Base-by-base conservation (phyloP, 441 rosid species). In the Pelargonium cotyledonis region DNA sequence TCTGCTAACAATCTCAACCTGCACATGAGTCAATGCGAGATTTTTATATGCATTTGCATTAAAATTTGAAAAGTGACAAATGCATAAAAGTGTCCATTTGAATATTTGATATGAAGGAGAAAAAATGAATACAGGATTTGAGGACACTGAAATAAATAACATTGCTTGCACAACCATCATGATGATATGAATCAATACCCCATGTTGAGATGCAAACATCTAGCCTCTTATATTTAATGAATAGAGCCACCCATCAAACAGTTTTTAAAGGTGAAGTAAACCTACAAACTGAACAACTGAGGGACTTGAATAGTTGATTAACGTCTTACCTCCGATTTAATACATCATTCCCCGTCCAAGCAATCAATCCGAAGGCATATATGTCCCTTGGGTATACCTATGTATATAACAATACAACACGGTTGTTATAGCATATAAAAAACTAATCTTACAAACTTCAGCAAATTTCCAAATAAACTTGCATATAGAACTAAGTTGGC, bases 341-440 rank as follows among this genome's bases (percentile, higher is more conserved):
- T 51, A 89, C 92, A 55, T 91, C 97, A 81, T 91, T 88, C 53
- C 97, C 98, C 11, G 97, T 94, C 98, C 98, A 91, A 5, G 95
- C 88, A 82, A 94, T 79, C 71, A 94, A 80, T 77, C 98, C 97
- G 70, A 87, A 91, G 11, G 96, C 95, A 78, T 91, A 78, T 62
- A 89, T 91, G 71, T 87, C 94, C 83, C 84, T 86, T 16, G 99
- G 99, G 84, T 85, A 91, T 12, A 88, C 99, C 99, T 94, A 68
- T 44, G 6, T 49, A 49, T 12, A 49, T 49, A 49, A n/a, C 18
- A 15, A 14, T 49, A 49, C 16, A 49, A 31, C 35, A 1, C 5
- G 35, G 35, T 31, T 31, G 35, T 31, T 31, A 31, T 31, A 49
- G 35, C 35, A 4, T 31, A 2, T 31, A 31, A 31, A 31, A 31